Evolutionary conservation across 352 stramenopile genomes (phyloP).

Genomic region (Thraustochytrium sp.): DNA sequence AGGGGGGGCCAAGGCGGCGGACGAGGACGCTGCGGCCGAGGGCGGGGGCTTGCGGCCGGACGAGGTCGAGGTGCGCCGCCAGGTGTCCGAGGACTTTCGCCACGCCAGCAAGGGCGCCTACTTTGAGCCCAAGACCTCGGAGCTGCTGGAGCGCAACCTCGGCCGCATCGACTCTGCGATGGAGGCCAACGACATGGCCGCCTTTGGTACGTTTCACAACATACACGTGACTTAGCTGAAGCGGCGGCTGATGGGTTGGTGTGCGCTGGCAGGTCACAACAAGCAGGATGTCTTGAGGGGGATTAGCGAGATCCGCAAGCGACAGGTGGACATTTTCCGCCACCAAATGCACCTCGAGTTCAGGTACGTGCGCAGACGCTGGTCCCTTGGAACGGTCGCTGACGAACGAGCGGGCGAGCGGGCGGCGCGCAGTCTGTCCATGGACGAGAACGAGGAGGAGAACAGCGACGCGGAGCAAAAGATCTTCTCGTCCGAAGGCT

Average conservation of each 20-base stretch:
- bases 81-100: neutral
- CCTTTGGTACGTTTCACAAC: conserved; percentile 17
- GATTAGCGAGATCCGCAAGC: neutral
- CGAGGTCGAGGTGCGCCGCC: neutral
- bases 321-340: conserved; percentile 29
- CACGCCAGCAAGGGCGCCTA: neutral
- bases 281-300: neutral
- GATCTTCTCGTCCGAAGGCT: conserved; percentile 30
- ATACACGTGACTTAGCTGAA: neutral
- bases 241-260: neutral
- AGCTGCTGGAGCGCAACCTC: conserved; percentile 1
- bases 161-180: neutral
- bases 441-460: conserved; percentile 39
- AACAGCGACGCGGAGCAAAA: neutral
- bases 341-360: conserved; percentile 36
- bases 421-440: conserved; percentile 5
- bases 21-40: neutral
- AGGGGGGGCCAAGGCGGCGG: neutral
- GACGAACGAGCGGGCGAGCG: too few relatives aligned
- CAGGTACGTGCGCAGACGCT: conserved; percentile 9
- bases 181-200: neutral
- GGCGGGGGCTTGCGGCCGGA: neutral
- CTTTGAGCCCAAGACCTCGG: neutral
- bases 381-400: too few relatives aligned
- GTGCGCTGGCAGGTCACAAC: neutral